These are phyloP conservation scores for Pouteria glomerata DNA, from an alignment of 148 eudicot species.

Conservation along the genomic window DNA sequence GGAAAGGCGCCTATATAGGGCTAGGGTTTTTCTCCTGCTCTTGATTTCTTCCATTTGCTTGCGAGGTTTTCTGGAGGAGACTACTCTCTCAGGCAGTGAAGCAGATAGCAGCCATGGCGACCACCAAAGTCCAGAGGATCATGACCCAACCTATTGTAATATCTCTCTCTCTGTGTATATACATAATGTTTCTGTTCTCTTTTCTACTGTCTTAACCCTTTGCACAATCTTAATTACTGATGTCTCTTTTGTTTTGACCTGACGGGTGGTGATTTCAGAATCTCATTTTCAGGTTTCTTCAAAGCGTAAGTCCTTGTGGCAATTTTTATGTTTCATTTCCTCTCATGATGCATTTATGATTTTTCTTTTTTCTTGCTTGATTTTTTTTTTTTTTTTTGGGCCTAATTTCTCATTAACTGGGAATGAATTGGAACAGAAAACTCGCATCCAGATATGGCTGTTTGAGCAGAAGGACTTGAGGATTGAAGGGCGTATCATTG, in stretches of 20 bases:
- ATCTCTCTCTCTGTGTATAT: neutral
- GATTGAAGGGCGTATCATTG: conserved; percentile 93
- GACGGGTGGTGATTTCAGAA: conserved; percentile 26
- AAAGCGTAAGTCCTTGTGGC: conserved; percentile 33
- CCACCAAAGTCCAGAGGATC: conserved; percentile 53
- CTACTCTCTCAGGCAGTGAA: neutral
- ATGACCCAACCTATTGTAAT: conserved; percentile 56
- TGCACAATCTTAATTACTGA: neutral
- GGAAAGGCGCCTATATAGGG: neutral
- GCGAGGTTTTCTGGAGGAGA: conserved; percentile 4
- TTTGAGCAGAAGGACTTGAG: conserved; percentile 95
- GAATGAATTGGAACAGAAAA: conserved; percentile 44
- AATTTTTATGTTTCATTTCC: neutral
- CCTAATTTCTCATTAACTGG: neutral
- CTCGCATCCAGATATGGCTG: conserved; percentile 92
- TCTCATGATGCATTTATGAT: neutral
- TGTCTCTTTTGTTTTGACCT: neutral
- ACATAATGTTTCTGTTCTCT: neutral
- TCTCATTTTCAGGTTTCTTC: conserved; percentile 55
- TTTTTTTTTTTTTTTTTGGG: neutral
- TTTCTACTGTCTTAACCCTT: neutral
- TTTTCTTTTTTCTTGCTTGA: neutral
- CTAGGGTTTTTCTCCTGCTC: neutral
- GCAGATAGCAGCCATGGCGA: conserved; percentile 42
- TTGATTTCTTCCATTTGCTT: no score